Percentiles rank a stretch among this genome's conserved stretches.
Conservation (phyloP, 331 rosid genomes). For the Acacia pycnantha region DNA sequence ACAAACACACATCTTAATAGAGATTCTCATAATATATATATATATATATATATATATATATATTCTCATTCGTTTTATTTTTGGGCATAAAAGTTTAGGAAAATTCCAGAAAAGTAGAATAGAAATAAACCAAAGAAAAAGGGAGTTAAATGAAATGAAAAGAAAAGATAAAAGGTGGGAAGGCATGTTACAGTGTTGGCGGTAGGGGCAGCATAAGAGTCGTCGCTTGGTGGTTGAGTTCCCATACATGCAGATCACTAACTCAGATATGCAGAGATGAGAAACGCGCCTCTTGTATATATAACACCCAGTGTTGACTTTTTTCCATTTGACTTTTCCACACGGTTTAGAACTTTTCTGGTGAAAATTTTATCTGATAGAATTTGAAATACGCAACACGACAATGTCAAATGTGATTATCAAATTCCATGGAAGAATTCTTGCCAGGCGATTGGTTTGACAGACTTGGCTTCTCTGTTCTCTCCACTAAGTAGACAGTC, state of each 20-base stretch:
- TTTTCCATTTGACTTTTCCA: neutral
- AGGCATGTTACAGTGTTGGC: neutral
- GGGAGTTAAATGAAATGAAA: neutral
- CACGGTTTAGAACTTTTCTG: neutral
- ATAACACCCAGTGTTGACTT: neutral
- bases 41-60: too few species aligned
- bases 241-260: conserved; percentile 40
- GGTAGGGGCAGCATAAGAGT: neutral
- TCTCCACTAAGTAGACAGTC: neutral
- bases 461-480: neutral
- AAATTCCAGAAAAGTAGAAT: neutral
- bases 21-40: neutral
- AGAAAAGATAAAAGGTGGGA: neutral
- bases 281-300: neutral
- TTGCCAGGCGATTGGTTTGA: neutral
- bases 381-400: neutral
- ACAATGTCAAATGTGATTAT: neutral
- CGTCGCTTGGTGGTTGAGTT: conserved; percentile 42
- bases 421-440: neutral
- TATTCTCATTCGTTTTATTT: neutral
- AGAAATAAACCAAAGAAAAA: neutral
- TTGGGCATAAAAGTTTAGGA: neutral
- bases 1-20: too few species aligned
- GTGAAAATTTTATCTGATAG: neutral
- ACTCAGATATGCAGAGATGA: neutral